Conservation (phyloP, 2,329 filamentous ascomycete genomes). For the Aureobasidium lini region DNA sequence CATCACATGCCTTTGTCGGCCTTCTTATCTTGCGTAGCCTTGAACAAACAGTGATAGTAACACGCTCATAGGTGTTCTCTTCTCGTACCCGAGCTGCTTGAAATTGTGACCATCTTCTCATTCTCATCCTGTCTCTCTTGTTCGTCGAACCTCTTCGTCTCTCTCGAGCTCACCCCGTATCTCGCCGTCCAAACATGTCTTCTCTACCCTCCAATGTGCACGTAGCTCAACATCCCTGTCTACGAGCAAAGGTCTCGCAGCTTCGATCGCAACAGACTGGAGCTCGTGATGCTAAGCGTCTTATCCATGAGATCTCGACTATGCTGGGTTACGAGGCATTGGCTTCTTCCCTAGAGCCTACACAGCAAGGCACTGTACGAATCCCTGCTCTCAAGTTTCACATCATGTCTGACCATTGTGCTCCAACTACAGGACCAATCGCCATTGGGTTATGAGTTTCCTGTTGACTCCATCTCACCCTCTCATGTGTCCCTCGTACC, state of each 20-base stretch:
- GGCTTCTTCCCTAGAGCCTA: constrained; percentile 51
- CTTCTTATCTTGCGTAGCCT: background rate
- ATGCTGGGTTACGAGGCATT: constrained; percentile 80
- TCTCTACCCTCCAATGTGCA: constrained; percentile 53
- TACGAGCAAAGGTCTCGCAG: constrained; percentile 82
- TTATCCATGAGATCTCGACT: constrained; percentile 79
- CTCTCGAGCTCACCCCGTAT: background rate
- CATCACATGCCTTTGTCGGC: constrained; percentile 1
- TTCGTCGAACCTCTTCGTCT: background rate
- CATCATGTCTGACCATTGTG: constrained; percentile 2
- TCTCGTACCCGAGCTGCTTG: background rate
- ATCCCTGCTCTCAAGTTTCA: constrained; percentile 44
- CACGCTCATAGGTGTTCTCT: background rate
- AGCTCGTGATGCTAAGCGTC: constrained; percentile 66
- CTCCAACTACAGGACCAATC: constrained; percentile 51
- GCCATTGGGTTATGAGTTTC: constrained; percentile 70
- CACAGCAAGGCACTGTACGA: constrained; percentile 46
- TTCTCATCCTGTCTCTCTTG: background rate
- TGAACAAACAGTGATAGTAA: background rate
- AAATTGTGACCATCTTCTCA: background rate
- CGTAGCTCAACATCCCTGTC: constrained; percentile 77
- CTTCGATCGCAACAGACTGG: constrained; percentile 66
- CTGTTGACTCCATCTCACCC: constrained; percentile 56
- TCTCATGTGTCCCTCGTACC: constrained; percentile 72
- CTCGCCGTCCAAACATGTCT: constrained; percentile 14